phyloP scores from a whole-genome alignment of 805 yeast genomes.

The Tetrapisispora phaffii region DNA sequence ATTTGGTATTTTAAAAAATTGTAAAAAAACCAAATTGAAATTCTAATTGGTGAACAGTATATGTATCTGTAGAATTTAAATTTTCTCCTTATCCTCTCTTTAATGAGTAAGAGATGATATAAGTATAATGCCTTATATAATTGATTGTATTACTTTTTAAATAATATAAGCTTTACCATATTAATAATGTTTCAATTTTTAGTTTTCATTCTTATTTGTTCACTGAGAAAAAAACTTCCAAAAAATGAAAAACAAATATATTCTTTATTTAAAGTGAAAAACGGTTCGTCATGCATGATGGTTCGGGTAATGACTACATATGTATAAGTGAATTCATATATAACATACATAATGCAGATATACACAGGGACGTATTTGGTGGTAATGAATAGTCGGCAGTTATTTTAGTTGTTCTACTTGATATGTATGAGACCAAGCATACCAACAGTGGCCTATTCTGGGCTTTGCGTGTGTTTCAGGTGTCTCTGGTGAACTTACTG shows the following conservation, averaged over 20 bases:
- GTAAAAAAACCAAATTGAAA: not conserved
- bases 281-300: not conserved
- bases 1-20: not conserved
- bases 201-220: conserved; percentile 1
- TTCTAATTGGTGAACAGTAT: not conserved
- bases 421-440: too few relatives aligned
- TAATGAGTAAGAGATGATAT: not conserved
- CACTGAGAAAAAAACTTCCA: conserved; percentile 1
- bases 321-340: not conserved
- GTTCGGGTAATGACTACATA: not conserved
- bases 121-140: not conserved
- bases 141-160: too few relatives aligned
- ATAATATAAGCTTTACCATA: not conserved
- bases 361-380: too few relatives aligned
- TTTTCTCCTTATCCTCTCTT: not conserved
- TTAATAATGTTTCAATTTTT: not conserved
- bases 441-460: too few relatives aligned
- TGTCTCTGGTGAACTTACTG: not conserved
- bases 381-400: too few relatives aligned
- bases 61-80: conserved; percentile 1
- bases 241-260: not conserved
- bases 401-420: too few relatives aligned
- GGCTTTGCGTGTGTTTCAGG: too few relatives aligned
- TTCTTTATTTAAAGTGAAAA: not conserved
- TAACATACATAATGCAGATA: too few relatives aligned